phyloP scores from a whole-genome alignment of 441 rosid genomes.

The Pelargonium myrrhifolium region DNA sequence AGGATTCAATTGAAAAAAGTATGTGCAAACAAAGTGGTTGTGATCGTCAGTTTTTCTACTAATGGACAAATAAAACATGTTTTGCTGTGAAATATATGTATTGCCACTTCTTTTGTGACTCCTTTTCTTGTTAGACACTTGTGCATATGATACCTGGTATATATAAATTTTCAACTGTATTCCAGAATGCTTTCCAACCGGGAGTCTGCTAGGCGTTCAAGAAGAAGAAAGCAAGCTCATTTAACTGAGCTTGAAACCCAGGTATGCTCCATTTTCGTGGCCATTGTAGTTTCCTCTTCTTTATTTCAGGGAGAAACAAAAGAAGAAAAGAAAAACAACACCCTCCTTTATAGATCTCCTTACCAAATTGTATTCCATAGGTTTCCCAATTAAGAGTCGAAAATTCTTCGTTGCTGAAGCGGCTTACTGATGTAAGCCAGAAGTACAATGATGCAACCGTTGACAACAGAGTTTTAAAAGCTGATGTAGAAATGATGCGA shows the following conservation, averaged over 20 bases:
- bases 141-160: background rate
- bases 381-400: constrained; percentile 56
- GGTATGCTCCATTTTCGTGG: constrained; percentile 21
- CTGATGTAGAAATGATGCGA: constrained; percentile 60
- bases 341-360: background rate
- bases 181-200: constrained; percentile 68
- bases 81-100: background rate
- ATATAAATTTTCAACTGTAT: background rate
- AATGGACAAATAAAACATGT: no score
- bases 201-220: constrained; percentile 67
- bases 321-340: background rate
- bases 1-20: background rate
- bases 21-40: background rate
- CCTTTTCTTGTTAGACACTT: background rate
- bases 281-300: background rate
- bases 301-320: no score
- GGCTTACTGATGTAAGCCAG: constrained; percentile 49
- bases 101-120: background rate
- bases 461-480: constrained; percentile 64
- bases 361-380: constrained; percentile 21
- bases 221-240: constrained; percentile 71
- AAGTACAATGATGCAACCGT: constrained; percentile 54
- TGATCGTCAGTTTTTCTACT: no score
- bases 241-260: constrained; percentile 64
- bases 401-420: constrained; percentile 46